Conservation (phyloP, 306 rosid species). For the Casuarina equisetifolia region DNA sequence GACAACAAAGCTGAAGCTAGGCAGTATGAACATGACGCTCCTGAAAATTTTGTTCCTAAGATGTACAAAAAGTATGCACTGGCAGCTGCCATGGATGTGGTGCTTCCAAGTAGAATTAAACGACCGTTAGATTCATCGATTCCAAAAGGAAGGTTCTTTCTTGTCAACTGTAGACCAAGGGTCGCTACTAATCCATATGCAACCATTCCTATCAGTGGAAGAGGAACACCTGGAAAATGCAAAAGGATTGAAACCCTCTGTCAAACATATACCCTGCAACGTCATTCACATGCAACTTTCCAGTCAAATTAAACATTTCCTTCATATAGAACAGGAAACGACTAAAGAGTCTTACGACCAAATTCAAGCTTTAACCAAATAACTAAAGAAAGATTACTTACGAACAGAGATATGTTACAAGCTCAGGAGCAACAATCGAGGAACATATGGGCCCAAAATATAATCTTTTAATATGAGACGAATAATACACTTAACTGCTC, state of each 20-base stretch:
- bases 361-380: no score
- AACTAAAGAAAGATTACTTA: no score
- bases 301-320: constrained; percentile 11
- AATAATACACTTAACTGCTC: no score
- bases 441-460: no score
- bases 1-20: constrained; percentile 73
- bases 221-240: constrained; percentile 69
- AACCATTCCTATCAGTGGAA: constrained; percentile 76
- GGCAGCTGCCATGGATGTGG: constrained; percentile 86
- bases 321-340: not conserved
- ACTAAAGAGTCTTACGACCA: no score
- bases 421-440: no score
- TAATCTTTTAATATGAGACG: no score
- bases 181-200: constrained; percentile 66
- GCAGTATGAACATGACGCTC: constrained; percentile 72
- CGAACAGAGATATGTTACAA: no score
- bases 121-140: constrained; percentile 51
- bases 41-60: constrained; percentile 58
- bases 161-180: constrained; percentile 56
- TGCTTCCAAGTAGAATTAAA: constrained; percentile 52
- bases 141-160: constrained; percentile 57
- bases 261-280: constrained; percentile 41
- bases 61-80: constrained; percentile 80
- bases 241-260: constrained; percentile 37
- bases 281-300: constrained; percentile 16